Evolutionary conservation across 2,329 filamentous ascomycete genomes (phyloP), one percentile per base, ranked within the genome.

Genomic region (Zasmidium angulare): DNA sequence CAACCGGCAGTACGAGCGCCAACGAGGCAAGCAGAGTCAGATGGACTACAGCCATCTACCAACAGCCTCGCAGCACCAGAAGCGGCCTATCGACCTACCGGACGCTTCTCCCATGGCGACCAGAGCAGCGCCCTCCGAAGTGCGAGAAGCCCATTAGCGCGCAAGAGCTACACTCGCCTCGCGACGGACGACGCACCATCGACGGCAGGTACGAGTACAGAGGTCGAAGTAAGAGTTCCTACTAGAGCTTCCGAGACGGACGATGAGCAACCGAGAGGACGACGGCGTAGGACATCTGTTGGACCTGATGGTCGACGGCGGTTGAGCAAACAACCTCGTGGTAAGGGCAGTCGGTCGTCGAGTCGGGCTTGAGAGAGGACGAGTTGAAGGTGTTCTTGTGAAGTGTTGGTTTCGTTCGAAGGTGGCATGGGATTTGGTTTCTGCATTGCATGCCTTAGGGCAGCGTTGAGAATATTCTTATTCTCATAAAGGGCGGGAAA

Each of bases 91-190:
- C 56, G 55, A 1, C 56, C 54, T 20, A 54, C 36, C 11, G 55
- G 51, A 19, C 63, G 60, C 23, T 54, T 51, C 24, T 50, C 47
- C 21, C 36, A 55, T 46, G 46, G 53, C 20, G 54, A 50, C 14
- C 47, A 54, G 22, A 61, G 56, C 51, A 56, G 54, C 17, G 61
- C 59, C 2, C 43, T 56, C 3, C 65, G 75, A n/a, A 71, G 68
- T 7, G 78, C 77, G 53, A 74, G 76, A 24, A 79, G 77, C 59
- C 79, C 79, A 1, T 72, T 81, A 20, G 78, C 78, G 2, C 73
- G 77, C 48, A 74, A 75, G 60, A 79, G 77, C 63, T 79, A 78
- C 61, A 69, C 66, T 1, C 62, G 60, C 3, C 53, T 66, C 22
- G 68, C 61, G 10, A 63, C 59, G 7, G 61, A 66, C 7, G 65